phyloP scores from a whole-genome alignment of 768 basidiomycete genomes.

The Peribolospora baueri region DNA sequence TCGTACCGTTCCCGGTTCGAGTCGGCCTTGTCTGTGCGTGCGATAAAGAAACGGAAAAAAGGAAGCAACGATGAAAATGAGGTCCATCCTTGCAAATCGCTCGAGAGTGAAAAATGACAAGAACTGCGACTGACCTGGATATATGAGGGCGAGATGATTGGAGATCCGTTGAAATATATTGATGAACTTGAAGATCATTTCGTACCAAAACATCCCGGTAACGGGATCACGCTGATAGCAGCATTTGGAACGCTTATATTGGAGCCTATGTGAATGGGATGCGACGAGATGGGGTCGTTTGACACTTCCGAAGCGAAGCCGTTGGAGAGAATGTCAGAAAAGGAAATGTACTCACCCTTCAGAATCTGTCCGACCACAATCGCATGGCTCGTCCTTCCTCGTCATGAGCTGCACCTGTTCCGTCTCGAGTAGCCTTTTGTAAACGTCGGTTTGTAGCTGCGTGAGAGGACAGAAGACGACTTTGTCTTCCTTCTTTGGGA shows the following conservation, averaged over 20 bases:
- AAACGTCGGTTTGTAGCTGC: constrained; percentile 39
- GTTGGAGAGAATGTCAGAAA: not conserved
- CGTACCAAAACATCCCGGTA: not conserved
- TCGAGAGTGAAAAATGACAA: too few species aligned
- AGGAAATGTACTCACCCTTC: constrained; percentile 23
- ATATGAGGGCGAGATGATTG: constrained; percentile 65
- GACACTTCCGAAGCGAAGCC: not conserved
- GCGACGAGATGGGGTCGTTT: not conserved
- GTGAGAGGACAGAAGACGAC: constrained; percentile 86
- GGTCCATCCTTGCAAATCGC: not conserved
- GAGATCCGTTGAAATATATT: constrained; percentile 63
- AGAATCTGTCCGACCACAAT: constrained; percentile 25
- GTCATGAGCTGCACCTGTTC: constrained; percentile 46
- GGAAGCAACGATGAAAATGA: not conserved
- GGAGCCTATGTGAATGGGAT: constrained; percentile 9
- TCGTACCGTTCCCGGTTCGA: constrained; percentile 37
- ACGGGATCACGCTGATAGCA: constrained; percentile 23
- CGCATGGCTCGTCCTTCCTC: constrained; percentile 42
- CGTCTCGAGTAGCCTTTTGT: constrained; percentile 43
- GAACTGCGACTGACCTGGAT: constrained; percentile 34
- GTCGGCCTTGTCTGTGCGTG: constrained; percentile 24
- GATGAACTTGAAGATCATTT: constrained; percentile 44
- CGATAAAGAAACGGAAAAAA: not conserved
- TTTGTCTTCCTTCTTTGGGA: constrained; percentile 68
- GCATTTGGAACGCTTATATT: constrained; percentile 35